Evolutionary conservation across 176 grass and related monocot genomes (phyloP), one percentile per base, ranked within the genome.

Genomic region (Aegilops umbellulata): DNA sequence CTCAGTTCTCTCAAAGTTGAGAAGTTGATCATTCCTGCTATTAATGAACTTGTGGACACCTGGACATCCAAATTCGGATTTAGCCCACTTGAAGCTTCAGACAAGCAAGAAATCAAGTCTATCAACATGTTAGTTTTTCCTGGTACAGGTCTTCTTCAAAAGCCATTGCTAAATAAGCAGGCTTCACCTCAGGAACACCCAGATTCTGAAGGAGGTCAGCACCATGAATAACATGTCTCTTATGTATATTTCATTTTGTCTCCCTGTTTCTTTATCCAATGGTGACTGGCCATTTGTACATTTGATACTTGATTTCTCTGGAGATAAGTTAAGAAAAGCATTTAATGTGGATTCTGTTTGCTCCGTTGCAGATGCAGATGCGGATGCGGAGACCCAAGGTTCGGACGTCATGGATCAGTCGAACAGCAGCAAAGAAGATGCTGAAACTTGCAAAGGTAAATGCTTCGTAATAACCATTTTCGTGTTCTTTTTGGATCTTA

Each of bases 21-120:
- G 80, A 99, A 87, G 81, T 63, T 99, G 83, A 80, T 99, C n/a
- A 99, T 99, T 89, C 94, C 94, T 85, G 97, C 97, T 65, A 96
- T 96, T 61, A 61, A 78, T 65, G 97, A 99, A 91, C 87, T 99
- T 76, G 90, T 94, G 68, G 92, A 91, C 76, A 99, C 92, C 72
- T 99, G 97, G 97, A 94, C 83, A 63, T 90, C 80, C 65, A 90
- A 89, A 62, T 99, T 99, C 86, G 97, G 94, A 69, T 99, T 99
- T 83, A 86, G 83, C 68, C 85, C 88, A 64, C 94, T 99, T 17
- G 92, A 96, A 80, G 90, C 47, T 79, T 89, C 88, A 82, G 34
- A 91, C 22, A 88, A 90, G 87, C 61, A 94, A 86, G 97, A 96
- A 78, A 53, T 96, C 76, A 90, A 83, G 84, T 96, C 90, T 44